A percentile compares a stretch with the other conserved stretches of the same genome.
Conservation (phyloP, 1,284 basidiomycete species). For the Trichosporon sp. region DNA sequence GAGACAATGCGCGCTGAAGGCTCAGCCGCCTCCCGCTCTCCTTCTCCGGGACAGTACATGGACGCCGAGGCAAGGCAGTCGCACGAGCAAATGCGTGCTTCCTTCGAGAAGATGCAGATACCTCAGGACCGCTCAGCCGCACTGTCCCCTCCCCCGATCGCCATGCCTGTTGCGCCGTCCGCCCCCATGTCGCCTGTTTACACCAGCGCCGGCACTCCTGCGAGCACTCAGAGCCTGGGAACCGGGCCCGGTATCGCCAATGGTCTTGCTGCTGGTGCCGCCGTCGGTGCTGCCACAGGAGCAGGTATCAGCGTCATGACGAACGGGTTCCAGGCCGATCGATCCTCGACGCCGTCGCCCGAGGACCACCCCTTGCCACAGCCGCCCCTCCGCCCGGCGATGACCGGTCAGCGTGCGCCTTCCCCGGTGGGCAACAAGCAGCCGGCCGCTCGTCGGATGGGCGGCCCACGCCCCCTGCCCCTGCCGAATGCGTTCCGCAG, state of each 20-base stretch:
- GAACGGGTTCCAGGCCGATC: slow-evolving; percentile 1
- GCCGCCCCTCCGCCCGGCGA: slow-evolving; percentile 3
- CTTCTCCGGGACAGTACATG: slow-evolving; percentile 39
- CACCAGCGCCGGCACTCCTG: background rate
- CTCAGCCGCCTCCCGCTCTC: slow-evolving; percentile 46
- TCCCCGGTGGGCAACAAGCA: background rate
- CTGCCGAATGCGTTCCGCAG: slow-evolving; percentile 45
- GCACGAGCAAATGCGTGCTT: slow-evolving; percentile 1
- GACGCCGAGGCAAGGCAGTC: background rate
- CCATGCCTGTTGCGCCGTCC: background rate
- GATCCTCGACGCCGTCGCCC: slow-evolving; percentile 12
- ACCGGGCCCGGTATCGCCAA: background rate
- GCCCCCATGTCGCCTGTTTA: slow-evolving; percentile 1
- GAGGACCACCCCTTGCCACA: slow-evolving; percentile 7
- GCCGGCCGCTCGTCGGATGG: slow-evolving; percentile 23
- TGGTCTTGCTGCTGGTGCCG: background rate
- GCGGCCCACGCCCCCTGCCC: slow-evolving; percentile 38
- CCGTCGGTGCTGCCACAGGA: background rate
- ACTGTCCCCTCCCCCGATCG: background rate
- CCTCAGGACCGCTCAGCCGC: background rate
- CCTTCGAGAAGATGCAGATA: background rate
- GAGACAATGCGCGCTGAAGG: slow-evolving; percentile 24
- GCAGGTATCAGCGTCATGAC: slow-evolving; percentile 1
- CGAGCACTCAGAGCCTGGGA: background rate
- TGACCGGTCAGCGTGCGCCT: slow-evolving; percentile 6